Base-by-base conservation (phyloP, 2,329 filamentous ascomycete species). In the Trichoderma aggressivum region DNA sequence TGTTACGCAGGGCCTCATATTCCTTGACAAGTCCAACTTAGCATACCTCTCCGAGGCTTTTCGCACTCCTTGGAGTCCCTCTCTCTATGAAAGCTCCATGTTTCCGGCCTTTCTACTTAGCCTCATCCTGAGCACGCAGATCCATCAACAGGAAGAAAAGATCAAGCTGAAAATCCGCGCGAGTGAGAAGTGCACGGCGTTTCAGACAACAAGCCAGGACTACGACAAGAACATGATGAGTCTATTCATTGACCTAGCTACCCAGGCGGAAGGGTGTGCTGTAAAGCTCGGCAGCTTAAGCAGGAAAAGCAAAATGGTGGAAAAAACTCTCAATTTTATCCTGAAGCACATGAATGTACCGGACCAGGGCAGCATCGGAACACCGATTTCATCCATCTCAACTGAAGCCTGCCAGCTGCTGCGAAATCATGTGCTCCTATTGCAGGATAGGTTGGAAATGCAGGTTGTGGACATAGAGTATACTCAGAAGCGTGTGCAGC, bases 271-370 rank as follows among this genome's bases (percentile, higher is more conserved):
- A 64, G 79, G 80, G 6, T 78, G 74, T 32, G 78, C 80, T 1
- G 77, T 79, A 28, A 80, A 81, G 68, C 73, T 83, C 7, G 81
- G 81, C 3, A 82, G 81, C 64, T 77, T 78, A 11, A 76, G 77
- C 24, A 76, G 81, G 50, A 83, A 83, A 73, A 78, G 78, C 56
- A 77, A 78, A 61, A 78, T 81, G 34, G 61, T 80, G 26, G 77
- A 79, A 26, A 79, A 77, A 34, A 72, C 82, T n/a, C 73, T 82
- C 53, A 28, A 28, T 28, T 28, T 28, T 28, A 28, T 28, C 26
- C 5, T 28, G 26, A 28, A 28, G 26, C 26, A 28, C 26, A 28
- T 28, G 26, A 28, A 28, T 28, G 26, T 28, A 28, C 26, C 26
- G 26, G 26, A 28, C 26, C 26, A 28, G 26, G 26, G 26, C 3